Percentiles rank a stretch among this genome's conserved stretches.
Evolutionary conservation across 2,329 filamentous ascomycete genomes (phyloP).

Genomic region (Pseudopithomyces maydicus): DNA sequence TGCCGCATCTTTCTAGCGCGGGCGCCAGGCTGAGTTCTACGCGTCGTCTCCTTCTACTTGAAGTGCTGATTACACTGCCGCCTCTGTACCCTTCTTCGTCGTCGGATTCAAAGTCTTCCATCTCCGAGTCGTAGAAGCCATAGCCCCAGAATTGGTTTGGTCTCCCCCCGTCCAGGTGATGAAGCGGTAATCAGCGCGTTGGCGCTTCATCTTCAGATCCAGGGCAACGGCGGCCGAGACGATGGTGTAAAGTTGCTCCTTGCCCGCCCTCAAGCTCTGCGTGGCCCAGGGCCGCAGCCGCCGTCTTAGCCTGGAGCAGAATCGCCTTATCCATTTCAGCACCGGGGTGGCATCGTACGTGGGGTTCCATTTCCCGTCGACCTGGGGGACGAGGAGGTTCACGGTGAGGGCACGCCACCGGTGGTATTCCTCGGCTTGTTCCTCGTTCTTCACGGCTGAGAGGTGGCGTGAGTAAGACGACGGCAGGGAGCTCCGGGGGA

Average conservation of each 20-base stretch:
- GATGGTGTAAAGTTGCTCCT: conserved; percentile 40
- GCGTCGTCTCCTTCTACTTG: not conserved
- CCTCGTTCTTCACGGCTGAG: conserved; percentile 44
- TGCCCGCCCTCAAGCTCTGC: conserved; percentile 32
- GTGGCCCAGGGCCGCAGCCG: conserved; percentile 41
- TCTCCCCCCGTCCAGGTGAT: conserved; percentile 43
- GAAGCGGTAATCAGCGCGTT: conserved; percentile 44
- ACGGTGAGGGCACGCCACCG: conserved; percentile 43
- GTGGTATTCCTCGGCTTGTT: conserved; percentile 43
- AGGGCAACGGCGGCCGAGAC: conserved; percentile 43
- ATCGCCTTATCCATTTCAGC: conserved; percentile 38
- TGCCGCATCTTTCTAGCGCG: conserved; percentile 44
- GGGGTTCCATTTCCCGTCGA: conserved; percentile 43
- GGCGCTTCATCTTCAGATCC: conserved; percentile 45
- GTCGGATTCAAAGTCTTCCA: conserved; percentile 44
- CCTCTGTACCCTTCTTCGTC: conserved; percentile 28
- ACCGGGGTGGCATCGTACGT: conserved; percentile 42
- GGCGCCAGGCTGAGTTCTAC: conserved; percentile 44
- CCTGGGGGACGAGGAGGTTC: conserved; percentile 43
- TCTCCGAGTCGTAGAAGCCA: conserved; percentile 43
- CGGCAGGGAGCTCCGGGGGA: conserved; percentile 1
- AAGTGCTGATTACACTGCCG: not conserved
- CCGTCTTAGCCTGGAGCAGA: conserved; percentile 35
- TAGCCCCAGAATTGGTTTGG: conserved; percentile 41
- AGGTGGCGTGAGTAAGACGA: conserved; percentile 10